These are phyloP conservation scores for Leishmania arabica DNA, from an alignment of 208 protist species.

Conservation along the genomic window DNA sequence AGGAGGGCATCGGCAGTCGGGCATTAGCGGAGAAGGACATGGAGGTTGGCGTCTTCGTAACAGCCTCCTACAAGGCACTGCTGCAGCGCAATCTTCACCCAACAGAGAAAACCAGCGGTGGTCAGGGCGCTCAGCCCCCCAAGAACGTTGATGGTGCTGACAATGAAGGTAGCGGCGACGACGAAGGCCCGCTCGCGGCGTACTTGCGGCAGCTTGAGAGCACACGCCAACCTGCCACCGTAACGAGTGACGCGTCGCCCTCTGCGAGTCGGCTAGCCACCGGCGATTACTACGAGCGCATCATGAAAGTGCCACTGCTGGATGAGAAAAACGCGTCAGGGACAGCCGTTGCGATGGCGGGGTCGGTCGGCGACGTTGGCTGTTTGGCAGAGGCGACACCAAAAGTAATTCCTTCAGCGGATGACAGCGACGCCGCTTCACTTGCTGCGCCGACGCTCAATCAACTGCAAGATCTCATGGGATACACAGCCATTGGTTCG, in stretches of 20 bases:
- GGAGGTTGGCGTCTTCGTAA: conserved; percentile 79
- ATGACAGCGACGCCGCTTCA: neutral
- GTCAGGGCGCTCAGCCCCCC: neutral
- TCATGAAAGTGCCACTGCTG: conserved; percentile 22
- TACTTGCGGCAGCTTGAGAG: conserved; percentile 51
- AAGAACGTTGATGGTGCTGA: neutral
- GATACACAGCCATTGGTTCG: neutral
- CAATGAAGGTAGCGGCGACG: conserved; percentile 19
- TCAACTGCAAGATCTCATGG: neutral
- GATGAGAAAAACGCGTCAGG: conserved; percentile 7
- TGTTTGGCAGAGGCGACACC: neutral
- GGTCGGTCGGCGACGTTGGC: neutral
- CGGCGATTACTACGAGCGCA: conserved; percentile 31
- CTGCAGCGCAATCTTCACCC: conserved; percentile 43
- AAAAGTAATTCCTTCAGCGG: neutral
- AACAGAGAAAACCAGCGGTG: neutral
- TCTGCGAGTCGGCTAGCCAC: too few relatives aligned
- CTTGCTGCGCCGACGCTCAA: neutral
- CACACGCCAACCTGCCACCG: neutral
- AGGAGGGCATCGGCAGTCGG: conserved; percentile 25
- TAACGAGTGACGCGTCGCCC: neutral
- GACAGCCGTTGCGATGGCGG: neutral
- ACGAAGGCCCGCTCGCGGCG: conserved; percentile 41
- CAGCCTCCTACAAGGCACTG: conserved; percentile 52
- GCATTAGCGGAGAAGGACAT: conserved; percentile 59